Evolutionary conservation across 139 green algal genomes (phyloP).

Genomic region (Chlamydomonas sphaeroides): DNA sequence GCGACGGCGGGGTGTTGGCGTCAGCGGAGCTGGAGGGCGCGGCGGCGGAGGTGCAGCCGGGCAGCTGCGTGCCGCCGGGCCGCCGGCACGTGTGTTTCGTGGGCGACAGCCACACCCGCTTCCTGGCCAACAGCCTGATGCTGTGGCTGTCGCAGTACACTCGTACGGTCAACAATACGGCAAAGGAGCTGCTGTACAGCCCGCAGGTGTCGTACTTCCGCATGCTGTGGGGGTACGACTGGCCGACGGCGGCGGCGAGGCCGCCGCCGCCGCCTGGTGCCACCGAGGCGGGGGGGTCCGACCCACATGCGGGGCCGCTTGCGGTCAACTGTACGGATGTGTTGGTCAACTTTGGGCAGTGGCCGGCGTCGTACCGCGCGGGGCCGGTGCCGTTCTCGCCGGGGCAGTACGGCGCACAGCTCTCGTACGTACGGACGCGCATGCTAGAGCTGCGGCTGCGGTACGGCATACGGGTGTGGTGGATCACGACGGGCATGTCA

Average conservation of each 20-base stretch:
- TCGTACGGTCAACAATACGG: neutral
- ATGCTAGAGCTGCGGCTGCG: neutral
- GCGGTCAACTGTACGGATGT: conserved; percentile 20
- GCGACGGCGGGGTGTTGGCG: too few relatives aligned
- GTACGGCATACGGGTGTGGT: conserved; percentile 20
- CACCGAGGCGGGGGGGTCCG: too few relatives aligned
- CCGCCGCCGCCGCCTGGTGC: too few relatives aligned
- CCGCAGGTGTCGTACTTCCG: neutral
- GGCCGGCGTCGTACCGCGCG: conserved; percentile 33
- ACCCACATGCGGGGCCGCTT: too few relatives aligned
- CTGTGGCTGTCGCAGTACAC: neutral
- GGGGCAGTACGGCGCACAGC: neutral
- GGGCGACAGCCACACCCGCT: conserved; percentile 25
- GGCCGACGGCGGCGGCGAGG: neutral
- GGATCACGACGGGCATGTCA: conserved; percentile 17
- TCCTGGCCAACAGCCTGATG: conserved; percentile 29
- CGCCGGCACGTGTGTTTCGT: conserved; percentile 22
- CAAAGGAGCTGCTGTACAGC: conserved; percentile 17
- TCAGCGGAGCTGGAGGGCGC: neutral
- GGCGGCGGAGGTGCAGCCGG: neutral
- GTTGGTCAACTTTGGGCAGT: conserved; percentile 32
- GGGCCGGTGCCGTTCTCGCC: conserved; percentile 4
- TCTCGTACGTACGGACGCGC: neutral
- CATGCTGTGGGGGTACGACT: conserved; percentile 30
- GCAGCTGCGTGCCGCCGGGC: conserved; percentile 7